Base-by-base conservation (phyloP, 2,329 filamentous ascomycete species). In the Metarhizium humberi region DNA sequence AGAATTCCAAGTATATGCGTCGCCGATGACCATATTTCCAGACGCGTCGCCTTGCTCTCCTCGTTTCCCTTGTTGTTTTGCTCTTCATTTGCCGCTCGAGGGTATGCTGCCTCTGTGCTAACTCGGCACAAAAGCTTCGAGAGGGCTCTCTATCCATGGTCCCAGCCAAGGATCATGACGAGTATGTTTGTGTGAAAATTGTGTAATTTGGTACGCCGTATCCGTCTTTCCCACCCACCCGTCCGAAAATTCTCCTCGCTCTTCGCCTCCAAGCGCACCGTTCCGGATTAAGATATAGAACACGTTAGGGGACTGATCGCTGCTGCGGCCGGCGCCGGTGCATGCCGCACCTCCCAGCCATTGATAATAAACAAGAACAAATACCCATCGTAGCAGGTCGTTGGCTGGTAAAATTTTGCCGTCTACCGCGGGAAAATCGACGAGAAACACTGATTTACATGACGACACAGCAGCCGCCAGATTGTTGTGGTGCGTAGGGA, bases 401-500 rank as follows among this genome's bases (percentile, higher is more conserved):
- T 57, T 36, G 52, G 18, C 50, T 50, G 50, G 45, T 47, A 20
- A 53, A 50, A 55, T 47, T 55, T 36, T 50, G 52, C 36, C 34
- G 48, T 54, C 51, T 56, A 43, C 49, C 30, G 51, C 36, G 30
- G 45, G 54, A 49, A 50, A 52, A 54, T 53, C 29, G n/a, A 49
- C 29, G 38, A 30, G 51, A 36, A 53, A 8, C 52, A 42, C 14
- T 29, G 53, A 58, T 59, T 71, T 82, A 97, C 92, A 97, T 97
- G 75, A 99, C 85, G 67, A 87, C 81, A 78, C 94, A 99, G 84
- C 94, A 99, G 66, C 91, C 88, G 69, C 85, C 88, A 64, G 83
- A 90, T 76, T 95, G 90, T 78, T 95, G 92, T 63, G 92, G 92
- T 67, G 92, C 91, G 71, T 99, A 99, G n/a, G 94, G 94, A 71